phyloP scores from a whole-genome alignment of 768 basidiomycete genomes.

The Harrya chromipes region DNA sequence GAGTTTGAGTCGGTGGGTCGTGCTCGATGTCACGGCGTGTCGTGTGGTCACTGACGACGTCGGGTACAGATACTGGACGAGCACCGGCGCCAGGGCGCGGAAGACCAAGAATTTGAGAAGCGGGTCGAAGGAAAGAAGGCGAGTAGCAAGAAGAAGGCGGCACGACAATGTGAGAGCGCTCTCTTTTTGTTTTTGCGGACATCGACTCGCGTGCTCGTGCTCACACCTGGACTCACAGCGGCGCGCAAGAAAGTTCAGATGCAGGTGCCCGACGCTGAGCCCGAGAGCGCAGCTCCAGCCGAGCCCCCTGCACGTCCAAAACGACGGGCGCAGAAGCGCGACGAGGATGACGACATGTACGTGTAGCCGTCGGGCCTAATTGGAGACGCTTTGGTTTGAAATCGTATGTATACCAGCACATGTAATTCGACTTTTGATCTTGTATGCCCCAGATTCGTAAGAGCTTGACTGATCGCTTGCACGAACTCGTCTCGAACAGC shows the following conservation, averaged over 20 bases:
- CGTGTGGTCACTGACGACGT: background rate
- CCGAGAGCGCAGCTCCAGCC: background rate
- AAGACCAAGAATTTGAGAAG: slow-evolving; percentile 88
- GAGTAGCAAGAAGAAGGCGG: slow-evolving; percentile 73
- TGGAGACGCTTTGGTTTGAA: background rate
- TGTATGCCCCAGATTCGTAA: no score
- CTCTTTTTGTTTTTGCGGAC: background rate
- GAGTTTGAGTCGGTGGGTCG: slow-evolving; percentile 82
- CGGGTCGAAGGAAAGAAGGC: slow-evolving; percentile 80
- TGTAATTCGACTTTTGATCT: no score
- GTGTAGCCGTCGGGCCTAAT: slow-evolving; percentile 1
- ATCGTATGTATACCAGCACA: background rate
- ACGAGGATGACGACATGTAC: slow-evolving; percentile 26
- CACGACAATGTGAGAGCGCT: slow-evolving; percentile 39
- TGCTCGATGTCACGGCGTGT: background rate
- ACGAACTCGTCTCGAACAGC: no score
- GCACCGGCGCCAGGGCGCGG: slow-evolving; percentile 78
- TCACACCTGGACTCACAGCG: slow-evolving; percentile 13
- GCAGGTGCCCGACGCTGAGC: slow-evolving; percentile 18
- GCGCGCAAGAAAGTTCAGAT: slow-evolving; percentile 29
- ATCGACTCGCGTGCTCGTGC: background rate
- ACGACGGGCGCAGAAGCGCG: slow-evolving; percentile 9
- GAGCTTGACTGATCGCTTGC: no score
- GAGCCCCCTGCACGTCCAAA: slow-evolving; percentile 5
- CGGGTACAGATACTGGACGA: slow-evolving; percentile 73